Percentiles rank a stretch among this genome's conserved stretches.
These are phyloP conservation scores for Mariannaea elegans DNA, from an alignment of 2,329 filamentous ascomycete species.

Conservation along the genomic window DNA sequence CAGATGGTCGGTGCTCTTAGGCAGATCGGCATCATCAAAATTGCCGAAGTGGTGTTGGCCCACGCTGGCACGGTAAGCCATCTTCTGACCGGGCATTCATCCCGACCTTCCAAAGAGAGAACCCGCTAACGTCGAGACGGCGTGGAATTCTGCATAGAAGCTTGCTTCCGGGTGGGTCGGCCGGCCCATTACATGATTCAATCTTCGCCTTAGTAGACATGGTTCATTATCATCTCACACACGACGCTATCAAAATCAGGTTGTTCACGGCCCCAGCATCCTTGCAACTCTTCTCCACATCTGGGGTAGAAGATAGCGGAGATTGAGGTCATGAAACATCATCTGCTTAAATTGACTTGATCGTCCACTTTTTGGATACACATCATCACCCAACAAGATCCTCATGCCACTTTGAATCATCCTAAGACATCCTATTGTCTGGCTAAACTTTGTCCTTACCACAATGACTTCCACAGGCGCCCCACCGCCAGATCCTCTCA, in stretches of 20 bases:
- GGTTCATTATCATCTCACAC: neutral
- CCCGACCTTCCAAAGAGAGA: neutral
- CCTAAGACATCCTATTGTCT: neutral
- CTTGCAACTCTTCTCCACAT: constrained; percentile 10
- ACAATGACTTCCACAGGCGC: constrained; percentile 26
- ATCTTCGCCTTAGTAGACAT: neutral
- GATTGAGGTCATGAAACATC: neutral
- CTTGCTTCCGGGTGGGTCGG: neutral
- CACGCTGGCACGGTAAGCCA: neutral
- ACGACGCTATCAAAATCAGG: neutral
- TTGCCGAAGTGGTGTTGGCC: constrained; percentile 6
- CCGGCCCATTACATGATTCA: neutral
- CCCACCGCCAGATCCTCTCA: neutral
- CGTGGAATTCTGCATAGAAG: neutral
- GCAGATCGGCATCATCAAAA: constrained; percentile 7
- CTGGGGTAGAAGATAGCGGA: constrained; percentile 16
- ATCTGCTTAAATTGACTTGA: constrained; percentile 10
- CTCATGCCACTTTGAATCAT: neutral
- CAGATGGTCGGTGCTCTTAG: constrained; percentile 2
- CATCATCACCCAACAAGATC: neutral
- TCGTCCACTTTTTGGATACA: neutral
- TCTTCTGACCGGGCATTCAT: neutral
- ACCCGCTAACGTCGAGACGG: neutral
- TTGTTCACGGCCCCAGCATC: neutral
- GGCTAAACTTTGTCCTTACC: neutral